Percentiles rank a stretch among this genome's conserved stretches.
phyloP scores from a whole-genome alignment of 306 rosid genomes.

The Morella rubra region DNA sequence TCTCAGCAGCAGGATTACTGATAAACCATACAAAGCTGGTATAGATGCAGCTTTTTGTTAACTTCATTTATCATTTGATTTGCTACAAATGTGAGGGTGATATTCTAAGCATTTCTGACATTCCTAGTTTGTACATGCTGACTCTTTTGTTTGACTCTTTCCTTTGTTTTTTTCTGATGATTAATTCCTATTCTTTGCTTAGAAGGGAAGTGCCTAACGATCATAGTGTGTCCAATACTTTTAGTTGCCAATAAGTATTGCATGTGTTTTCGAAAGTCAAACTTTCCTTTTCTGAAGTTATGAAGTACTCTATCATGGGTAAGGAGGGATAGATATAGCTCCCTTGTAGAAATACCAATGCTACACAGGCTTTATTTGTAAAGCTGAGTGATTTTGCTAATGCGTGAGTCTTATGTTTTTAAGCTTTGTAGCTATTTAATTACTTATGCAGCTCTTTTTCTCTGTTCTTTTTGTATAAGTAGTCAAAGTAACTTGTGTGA shows the following conservation, averaged over 20 bases:
- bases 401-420: not conserved
- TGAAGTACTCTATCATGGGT: not conserved
- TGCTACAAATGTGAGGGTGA: not conserved
- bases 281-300: not conserved
- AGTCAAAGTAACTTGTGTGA: not conserved
- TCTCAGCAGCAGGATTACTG: not conserved
- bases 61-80: not conserved
- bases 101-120: not conserved
- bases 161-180: not conserved
- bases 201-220: no score
- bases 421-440: not conserved
- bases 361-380: not conserved
- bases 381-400: not conserved
- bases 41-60: not conserved
- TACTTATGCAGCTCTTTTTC: not conserved
- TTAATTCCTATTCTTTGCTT: not conserved
- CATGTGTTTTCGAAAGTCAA: not conserved
- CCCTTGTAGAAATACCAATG: not conserved
- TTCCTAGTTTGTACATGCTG: not conserved
- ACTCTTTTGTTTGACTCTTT: not conserved
- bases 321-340: not conserved
- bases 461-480: no score
- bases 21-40: not conserved
- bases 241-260: not conserved
- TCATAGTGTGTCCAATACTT: not conserved